Conservation (phyloP, 345 rosid species). For the Brassica rapa region DNA sequence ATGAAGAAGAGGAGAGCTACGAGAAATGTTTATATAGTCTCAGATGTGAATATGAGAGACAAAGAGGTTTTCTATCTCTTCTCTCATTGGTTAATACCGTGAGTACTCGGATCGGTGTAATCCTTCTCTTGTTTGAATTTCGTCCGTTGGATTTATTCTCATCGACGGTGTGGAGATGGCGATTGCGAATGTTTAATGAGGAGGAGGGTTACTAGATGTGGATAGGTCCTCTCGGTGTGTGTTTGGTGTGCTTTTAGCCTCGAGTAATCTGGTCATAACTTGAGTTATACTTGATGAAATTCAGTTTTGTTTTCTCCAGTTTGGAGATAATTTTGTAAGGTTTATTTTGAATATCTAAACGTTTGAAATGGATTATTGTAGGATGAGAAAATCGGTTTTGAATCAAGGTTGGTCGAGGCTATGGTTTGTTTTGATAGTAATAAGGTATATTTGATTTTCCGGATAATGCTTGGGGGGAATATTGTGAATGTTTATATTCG, state of each 20-base stretch:
- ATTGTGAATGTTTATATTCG: constrained; percentile 13
- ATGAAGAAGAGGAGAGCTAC: constrained; percentile 18
- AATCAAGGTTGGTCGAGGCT: constrained; percentile 57
- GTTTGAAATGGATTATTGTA: not conserved
- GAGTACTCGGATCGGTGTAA: constrained; percentile 52
- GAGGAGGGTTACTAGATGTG: constrained; percentile 25
- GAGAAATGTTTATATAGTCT: constrained; percentile 63
- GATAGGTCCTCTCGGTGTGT: constrained; percentile 35
- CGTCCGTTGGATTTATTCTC: constrained; percentile 53
- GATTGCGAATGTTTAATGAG: constrained; percentile 21
- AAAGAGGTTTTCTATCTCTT: constrained; percentile 42
- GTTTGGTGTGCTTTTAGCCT: constrained; percentile 76
- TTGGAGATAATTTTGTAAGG: constrained; percentile 48
- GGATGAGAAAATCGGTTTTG: constrained; percentile 38
- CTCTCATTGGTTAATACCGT: constrained; percentile 53
- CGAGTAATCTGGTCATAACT: constrained; percentile 42
- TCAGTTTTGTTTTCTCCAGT: constrained; percentile 26
- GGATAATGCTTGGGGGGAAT: not conserved
- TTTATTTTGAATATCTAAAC: constrained; percentile 41
- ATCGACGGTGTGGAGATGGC: constrained; percentile 48
- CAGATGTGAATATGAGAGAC: constrained; percentile 31
- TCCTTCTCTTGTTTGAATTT: constrained; percentile 51
- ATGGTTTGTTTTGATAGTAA: constrained; percentile 58
- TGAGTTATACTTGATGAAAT: constrained; percentile 19
- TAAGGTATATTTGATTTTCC: constrained; percentile 26